Conservation (phyloP, 73 alveolate species). For the Uronychia setigera region DNA sequence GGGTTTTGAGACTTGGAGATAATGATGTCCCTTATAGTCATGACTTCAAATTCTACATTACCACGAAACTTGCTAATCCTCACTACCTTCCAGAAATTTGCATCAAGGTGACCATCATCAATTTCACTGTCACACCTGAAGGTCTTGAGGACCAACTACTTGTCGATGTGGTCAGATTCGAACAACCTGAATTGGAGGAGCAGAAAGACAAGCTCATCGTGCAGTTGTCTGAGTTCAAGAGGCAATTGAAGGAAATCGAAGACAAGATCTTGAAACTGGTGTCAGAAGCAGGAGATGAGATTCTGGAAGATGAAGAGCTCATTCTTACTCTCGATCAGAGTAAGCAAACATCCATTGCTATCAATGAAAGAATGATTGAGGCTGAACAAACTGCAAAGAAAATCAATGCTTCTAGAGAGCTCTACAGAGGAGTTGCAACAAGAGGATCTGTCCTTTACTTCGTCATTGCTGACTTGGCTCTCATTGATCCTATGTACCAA, state of each 20-base stretch:
- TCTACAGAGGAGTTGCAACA: conserved; percentile 94
- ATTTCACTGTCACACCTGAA: conserved; percentile 99
- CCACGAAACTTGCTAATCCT: conserved; percentile 99
- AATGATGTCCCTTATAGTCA: conserved; percentile 95
- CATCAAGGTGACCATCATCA: conserved; percentile 99
- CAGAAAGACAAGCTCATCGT: conserved; percentile 95
- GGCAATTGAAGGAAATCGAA: conserved; percentile 93
- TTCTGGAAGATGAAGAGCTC: conserved; percentile 98
- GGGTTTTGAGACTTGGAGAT: conserved; percentile 96
- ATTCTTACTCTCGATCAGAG: conserved; percentile 97
- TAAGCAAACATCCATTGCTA: conserved; percentile 92
- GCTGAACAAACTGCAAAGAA: conserved; percentile 97
- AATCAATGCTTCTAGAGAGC: conserved; percentile 93
- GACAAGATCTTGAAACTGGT: conserved; percentile 90
- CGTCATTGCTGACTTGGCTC: conserved; percentile 96
- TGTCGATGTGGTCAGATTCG: conserved; percentile 99
- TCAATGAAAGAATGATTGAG: conserved; percentile 92
- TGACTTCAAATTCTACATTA: conserved; percentile 97
- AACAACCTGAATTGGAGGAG: conserved; percentile 98
- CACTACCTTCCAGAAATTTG: conserved; percentile 99
- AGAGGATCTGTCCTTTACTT: conserved; percentile 99
- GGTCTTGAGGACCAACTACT: conserved; percentile 99
- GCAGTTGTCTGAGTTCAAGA: conserved; percentile 94
- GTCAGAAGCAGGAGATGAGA: conserved; percentile 97
- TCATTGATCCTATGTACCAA: conserved; percentile 98